Evolutionary conservation across 352 stramenopile species (phyloP), one percentile per base, ranked within the genome.

Genomic region (Pythium dissotocum): DNA sequence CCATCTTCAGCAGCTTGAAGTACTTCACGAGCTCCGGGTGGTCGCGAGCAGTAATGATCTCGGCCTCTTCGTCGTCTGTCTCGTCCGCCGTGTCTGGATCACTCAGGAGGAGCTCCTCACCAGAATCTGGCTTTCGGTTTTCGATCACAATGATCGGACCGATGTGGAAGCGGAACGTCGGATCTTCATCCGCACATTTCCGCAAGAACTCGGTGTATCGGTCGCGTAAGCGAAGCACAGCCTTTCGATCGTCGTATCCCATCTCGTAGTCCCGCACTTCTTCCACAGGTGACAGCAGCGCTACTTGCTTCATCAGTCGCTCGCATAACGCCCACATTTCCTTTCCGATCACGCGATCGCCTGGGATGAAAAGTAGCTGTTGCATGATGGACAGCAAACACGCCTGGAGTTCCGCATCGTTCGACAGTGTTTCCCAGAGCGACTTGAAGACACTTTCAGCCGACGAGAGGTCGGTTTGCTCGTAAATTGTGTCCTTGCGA

Each of bases 321-420:
- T 95, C 87, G 4, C 75, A 77, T 28, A 95, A 59, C n/a, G 79
- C 79, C 87, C 87, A 95, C 87, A 95, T 93, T 59, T 95, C 87
- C 62, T 95, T 95, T 44, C 87, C 87, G 65, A 95, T 86, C 30
- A 92, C 85, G 0, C 80, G 83, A 58, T 95, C 87, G 7, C 76
- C 84, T 10, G 87, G 87, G 67, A 93, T 88, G 71, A 95, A 95
- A 24, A 95, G 73, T n/a, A 95, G 79, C 69, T 95, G 87, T 62
- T 95, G 87, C 33, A 95, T 30, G 30, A 95, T 85, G 4, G 87
- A 95, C 16, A 95, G 60, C 42, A 95, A 72, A 57, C 84, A 93
- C n/a, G 74, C 54, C 61, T 91, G 77, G 0, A 93, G 61, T 55
- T 93, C 84, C 0, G 77, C 62, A 51, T 95, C 87, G 24, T 80